A percentile compares a stretch with the other conserved stretches of the same genome.
Evolutionary conservation across 768 basidiomycete genomes (phyloP).

Genomic region (Hericium rajendrae): DNA sequence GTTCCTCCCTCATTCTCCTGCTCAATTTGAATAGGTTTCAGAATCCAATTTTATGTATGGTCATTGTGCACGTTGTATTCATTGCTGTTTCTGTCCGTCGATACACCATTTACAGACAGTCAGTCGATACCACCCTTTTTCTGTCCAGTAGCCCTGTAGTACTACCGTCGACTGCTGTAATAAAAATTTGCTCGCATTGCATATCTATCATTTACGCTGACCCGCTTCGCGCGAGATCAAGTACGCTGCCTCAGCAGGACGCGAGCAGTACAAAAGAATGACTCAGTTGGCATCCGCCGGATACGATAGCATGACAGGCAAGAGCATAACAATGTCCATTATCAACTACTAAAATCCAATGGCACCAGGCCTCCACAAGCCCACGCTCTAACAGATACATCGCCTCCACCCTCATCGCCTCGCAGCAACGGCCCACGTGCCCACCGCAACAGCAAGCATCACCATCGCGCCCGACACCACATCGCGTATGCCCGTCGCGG

Average conservation of each 20-base stretch:
- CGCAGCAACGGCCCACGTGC: neutral
- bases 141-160: neutral
- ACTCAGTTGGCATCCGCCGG: neutral
- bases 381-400: neutral
- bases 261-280: neutral
- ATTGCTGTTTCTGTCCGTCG: neutral
- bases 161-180: neutral
- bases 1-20: neutral
- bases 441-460: neutral
- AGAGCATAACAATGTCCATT: neutral
- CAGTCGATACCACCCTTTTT: neutral
- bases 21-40: neutral
- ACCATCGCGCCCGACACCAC: constrained; percentile 2
- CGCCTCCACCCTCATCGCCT: neutral
- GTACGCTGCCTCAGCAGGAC: neutral
- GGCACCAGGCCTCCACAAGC: neutral
- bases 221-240: neutral
- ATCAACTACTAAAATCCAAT: neutral
- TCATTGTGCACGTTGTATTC: neutral
- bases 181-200: neutral
- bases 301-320: neutral
- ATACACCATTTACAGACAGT: neutral
- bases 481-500: constrained; percentile 5
- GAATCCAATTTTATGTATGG: neutral
- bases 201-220: neutral